These are phyloP conservation scores for Leccinum rimulosum DNA, from an alignment of 768 basidiomycete species.

Conservation along the genomic window DNA sequence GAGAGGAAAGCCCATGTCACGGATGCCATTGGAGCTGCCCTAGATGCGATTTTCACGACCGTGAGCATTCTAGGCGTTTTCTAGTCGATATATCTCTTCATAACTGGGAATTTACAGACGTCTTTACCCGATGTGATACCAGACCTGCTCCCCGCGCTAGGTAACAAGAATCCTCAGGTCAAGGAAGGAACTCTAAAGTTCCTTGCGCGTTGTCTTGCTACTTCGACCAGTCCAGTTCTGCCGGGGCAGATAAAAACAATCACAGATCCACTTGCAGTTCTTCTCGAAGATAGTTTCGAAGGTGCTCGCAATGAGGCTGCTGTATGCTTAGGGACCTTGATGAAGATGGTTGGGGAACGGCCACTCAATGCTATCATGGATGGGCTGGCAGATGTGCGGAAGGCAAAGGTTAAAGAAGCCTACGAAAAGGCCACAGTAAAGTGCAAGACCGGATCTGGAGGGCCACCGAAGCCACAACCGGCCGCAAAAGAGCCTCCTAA, in stretches of 20 bases:
- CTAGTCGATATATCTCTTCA: background rate
- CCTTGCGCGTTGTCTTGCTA: slow-evolving; percentile 71
- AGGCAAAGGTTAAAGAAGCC: slow-evolving; percentile 91
- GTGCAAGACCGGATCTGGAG: slow-evolving; percentile 65
- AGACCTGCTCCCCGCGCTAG: slow-evolving; percentile 73
- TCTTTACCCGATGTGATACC: slow-evolving; percentile 78
- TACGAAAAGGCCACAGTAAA: slow-evolving; percentile 91
- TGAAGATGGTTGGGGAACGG: slow-evolving; percentile 97
- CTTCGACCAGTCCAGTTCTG: slow-evolving; percentile 66
- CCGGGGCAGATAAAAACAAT: slow-evolving; percentile 78
- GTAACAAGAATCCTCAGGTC: slow-evolving; percentile 94
- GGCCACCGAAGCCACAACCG: slow-evolving; percentile 41
- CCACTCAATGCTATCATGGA: slow-evolving; percentile 87
- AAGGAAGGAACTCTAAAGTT: slow-evolving; percentile 93
- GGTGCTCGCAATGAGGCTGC: slow-evolving; percentile 91
- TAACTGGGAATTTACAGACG: slow-evolving; percentile 46
- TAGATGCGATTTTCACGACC: slow-evolving; percentile 85
- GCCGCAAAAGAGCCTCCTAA: slow-evolving; percentile 35
- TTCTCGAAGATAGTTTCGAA: slow-evolving; percentile 87
- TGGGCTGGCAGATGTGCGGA: slow-evolving; percentile 79
- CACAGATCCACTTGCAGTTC: slow-evolving; percentile 66
- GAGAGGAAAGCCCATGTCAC: slow-evolving; percentile 91
- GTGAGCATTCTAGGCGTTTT: slow-evolving; percentile 46
- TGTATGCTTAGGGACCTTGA: slow-evolving; percentile 79
- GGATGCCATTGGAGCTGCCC: slow-evolving; percentile 80